These are phyloP conservation scores for Bipolaris gigantea DNA, from an alignment of 2,329 filamentous ascomycete species.

Conservation along the genomic window DNA sequence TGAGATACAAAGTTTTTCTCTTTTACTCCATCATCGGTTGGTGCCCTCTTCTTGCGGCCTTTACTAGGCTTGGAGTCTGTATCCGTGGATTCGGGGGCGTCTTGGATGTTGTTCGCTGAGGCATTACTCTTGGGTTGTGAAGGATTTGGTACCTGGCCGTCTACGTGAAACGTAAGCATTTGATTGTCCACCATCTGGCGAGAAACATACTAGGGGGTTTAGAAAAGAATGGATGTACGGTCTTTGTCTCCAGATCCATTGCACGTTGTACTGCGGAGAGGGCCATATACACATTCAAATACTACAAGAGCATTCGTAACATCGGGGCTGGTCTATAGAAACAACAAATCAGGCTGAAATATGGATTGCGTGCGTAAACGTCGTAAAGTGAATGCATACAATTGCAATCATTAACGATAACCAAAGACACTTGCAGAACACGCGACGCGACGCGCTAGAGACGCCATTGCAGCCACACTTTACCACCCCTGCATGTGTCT, in stretches of 20 bases:
- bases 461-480: conserved; percentile 11
- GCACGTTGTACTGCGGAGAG: conserved; percentile 39
- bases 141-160: conserved; percentile 14
- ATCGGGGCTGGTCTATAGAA: background rate
- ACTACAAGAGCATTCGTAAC: conserved; percentile 22
- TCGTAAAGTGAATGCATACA: conserved; percentile 4
- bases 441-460: conserved; percentile 18
- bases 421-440: conserved; percentile 8
- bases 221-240: conserved; percentile 46
- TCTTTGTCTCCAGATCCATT: conserved; percentile 44
- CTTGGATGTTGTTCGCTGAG: conserved; percentile 16
- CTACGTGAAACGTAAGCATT: conserved; percentile 15
- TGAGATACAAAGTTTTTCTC: conserved; percentile 13
- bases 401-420: background rate
- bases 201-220: conserved; percentile 30
- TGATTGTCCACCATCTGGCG: no score
- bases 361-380: conserved; percentile 3
- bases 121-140: conserved; percentile 6
- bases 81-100: conserved; percentile 23
- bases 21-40: conserved; percentile 23
- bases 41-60: conserved; percentile 29
- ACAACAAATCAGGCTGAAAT: background rate
- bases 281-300: conserved; percentile 38
- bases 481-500: background rate
- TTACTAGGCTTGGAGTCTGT: conserved; percentile 17